These are phyloP conservation scores for Fragaria ananassa DNA, from an alignment of 306 rosid genomes.

Conservation along the genomic window DNA sequence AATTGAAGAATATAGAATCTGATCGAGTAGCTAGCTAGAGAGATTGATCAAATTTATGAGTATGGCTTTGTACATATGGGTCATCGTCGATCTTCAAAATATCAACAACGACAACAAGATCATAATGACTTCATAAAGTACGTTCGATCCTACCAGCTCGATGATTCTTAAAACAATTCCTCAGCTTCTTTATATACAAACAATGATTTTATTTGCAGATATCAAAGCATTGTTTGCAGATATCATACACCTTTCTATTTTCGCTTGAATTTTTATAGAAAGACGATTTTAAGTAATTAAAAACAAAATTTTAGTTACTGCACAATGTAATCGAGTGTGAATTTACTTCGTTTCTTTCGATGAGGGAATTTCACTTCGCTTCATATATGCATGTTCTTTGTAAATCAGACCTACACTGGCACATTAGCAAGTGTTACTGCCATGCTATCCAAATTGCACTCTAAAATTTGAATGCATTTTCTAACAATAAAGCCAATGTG, in stretches of 20 bases:
- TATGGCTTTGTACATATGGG: neutral
- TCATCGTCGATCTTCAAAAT: neutral
- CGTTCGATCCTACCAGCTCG: too few species aligned
- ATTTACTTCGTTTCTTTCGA: too few species aligned
- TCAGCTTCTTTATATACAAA: too few species aligned
- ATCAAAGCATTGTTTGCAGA: too few species aligned
- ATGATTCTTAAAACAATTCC: too few species aligned
- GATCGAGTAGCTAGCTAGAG: neutral
- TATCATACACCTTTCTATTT: too few species aligned
- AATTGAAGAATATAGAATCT: neutral
- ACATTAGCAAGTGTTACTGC: neutral
- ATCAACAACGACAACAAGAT: neutral
- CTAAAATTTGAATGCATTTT: neutral
- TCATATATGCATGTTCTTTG: neutral
- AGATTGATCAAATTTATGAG: neutral
- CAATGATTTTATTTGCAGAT: too few species aligned
- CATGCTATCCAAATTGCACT: neutral
- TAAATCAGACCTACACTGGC: neutral
- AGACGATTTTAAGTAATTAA: too few species aligned
- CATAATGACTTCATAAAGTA: neutral
- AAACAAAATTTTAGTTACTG: too few species aligned
- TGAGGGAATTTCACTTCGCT: too few species aligned
- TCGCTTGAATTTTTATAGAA: too few species aligned
- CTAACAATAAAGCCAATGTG: neutral
- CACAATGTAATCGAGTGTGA: too few species aligned